Evolutionary conservation across 805 yeast species (phyloP), one percentile per base, ranked within the genome.

Genomic region (Myxozyma sirexii): DNA sequence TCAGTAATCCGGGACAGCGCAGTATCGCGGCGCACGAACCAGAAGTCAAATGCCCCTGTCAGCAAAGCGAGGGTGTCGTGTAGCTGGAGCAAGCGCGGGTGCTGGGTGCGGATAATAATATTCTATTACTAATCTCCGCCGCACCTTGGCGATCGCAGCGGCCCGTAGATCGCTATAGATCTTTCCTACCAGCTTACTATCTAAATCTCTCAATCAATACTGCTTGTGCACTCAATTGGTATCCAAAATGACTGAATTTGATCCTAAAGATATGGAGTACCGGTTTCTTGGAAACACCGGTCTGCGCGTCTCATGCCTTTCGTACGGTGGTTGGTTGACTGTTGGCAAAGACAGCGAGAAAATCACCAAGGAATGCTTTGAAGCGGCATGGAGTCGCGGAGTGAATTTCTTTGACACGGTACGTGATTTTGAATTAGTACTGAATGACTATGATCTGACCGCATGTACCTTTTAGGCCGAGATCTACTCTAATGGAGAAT

Each of bases 321-420:
- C 73, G 23, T 62, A 67, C 26, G 74, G 74, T n/a, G 72, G 73
- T 17, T 71, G 74, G 74, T 54, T 71, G 57, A 71, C 72, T 45
- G 68, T 57, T 56, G 69, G 67, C 29, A 69, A 68, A 23, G 69
- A 69, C 19, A 56, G 44, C 24, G 70, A 69, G 53, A 65, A 63
- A n/a, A 51, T 54, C 59, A 68, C 72, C 17, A 60, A 60, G 49
- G 67, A 56, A 43, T 69, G 70, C 56, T 68, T 71, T 47, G 70
- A 68, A 57, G 62, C 52, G 44, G 74, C 74, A 13, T 71, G 67
- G 71, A 64, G 68, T 59, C 60, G 62, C 31, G 74, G 74, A 1
- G 69, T 70, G 66, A 71, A 71, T 63, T 71, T 67, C 56, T 71
- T 71, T 45, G 74, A 71, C 56, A 70, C 74, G 7, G 74, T 72